Evolutionary conservation across 2,329 filamentous ascomycete species (phyloP).

Genomic region (Ophiostoma perfectum): DNA sequence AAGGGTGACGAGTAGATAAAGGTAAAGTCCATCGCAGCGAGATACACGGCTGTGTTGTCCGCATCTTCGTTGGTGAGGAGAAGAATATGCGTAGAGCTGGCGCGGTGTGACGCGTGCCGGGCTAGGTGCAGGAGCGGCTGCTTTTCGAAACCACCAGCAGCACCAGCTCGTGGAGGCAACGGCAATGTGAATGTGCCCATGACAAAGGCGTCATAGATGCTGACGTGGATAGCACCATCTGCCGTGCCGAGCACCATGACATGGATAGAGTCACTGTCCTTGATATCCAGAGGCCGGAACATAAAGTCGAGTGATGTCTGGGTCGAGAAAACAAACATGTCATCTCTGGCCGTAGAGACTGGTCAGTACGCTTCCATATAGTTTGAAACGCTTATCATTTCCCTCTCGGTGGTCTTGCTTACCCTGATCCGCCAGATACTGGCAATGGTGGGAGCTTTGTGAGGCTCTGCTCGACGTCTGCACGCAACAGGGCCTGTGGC

Average conservation of each 20-base stretch:
- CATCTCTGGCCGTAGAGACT: slow-evolving; percentile 39
- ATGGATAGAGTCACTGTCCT: slow-evolving; percentile 69
- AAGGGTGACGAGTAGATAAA: slow-evolving; percentile 74
- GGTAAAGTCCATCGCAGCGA: slow-evolving; percentile 76
- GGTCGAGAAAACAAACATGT: slow-evolving; percentile 61
- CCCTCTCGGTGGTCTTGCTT: slow-evolving; percentile 32
- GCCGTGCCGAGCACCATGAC: slow-evolving; percentile 70
- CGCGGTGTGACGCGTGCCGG: slow-evolving; percentile 65
- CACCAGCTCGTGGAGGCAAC: slow-evolving; percentile 28
- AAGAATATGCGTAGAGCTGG: slow-evolving; percentile 70
- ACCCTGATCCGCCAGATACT: slow-evolving; percentile 57
- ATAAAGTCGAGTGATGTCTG: slow-evolving; percentile 64
- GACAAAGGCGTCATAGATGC: slow-evolving; percentile 79
- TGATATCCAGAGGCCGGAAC: slow-evolving; percentile 57
- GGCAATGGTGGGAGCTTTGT: slow-evolving; percentile 71
- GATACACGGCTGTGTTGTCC: slow-evolving; percentile 44
- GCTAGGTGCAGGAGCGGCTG: slow-evolving; percentile 33
- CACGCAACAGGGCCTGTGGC: slow-evolving; percentile 65
- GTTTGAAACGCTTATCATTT: not conserved
- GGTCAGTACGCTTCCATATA: not conserved
- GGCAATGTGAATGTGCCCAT: slow-evolving; percentile 61
- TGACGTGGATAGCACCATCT: slow-evolving; percentile 67
- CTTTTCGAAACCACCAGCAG: slow-evolving; percentile 16
- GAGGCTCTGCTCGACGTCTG: slow-evolving; percentile 70
- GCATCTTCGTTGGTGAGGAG: slow-evolving; percentile 44